Conservation (phyloP, 2,329 filamentous ascomycete species). For the Alternaria alternata region DNA sequence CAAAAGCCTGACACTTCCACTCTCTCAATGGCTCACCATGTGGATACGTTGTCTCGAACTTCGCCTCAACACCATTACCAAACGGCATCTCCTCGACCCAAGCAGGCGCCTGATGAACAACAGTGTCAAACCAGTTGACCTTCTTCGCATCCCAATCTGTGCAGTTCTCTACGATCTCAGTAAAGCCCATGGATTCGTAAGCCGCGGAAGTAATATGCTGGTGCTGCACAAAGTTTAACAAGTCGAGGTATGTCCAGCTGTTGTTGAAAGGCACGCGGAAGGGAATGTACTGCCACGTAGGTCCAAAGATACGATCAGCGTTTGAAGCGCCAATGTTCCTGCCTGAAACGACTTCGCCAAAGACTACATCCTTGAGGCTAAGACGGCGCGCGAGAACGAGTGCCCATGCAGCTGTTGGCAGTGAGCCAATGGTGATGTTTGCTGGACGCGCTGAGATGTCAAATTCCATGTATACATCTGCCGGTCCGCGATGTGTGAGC, state of each 20-base stretch:
- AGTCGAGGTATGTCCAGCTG: slow-evolving; percentile 53
- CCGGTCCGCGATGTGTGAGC: slow-evolving; percentile 37
- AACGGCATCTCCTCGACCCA: slow-evolving; percentile 66
- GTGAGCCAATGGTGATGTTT: slow-evolving; percentile 69
- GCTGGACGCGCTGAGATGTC: slow-evolving; percentile 55
- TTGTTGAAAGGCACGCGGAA: slow-evolving; percentile 65
- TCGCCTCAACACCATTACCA: slow-evolving; percentile 41
- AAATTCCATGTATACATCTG: slow-evolving; percentile 44
- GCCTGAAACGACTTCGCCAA: slow-evolving; percentile 72
- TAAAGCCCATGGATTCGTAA: slow-evolving; percentile 50
- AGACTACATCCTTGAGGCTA: slow-evolving; percentile 64
- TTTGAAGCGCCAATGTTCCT: slow-evolving; percentile 66
- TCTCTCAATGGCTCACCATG: slow-evolving; percentile 48
- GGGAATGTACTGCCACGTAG: slow-evolving; percentile 73
- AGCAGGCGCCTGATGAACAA: slow-evolving; percentile 54
- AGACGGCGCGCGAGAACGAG: slow-evolving; percentile 66
- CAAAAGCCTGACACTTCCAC: slow-evolving; percentile 70
- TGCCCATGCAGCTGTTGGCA: slow-evolving; percentile 74
- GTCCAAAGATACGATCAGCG: slow-evolving; percentile 67
- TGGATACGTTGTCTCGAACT: slow-evolving; percentile 67
- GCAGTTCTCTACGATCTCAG: slow-evolving; percentile 46
- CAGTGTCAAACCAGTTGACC: slow-evolving; percentile 47
- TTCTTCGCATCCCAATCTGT: slow-evolving; percentile 41
- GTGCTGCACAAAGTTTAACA: slow-evolving; percentile 47
- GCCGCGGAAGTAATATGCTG: slow-evolving; percentile 45